These are phyloP conservation scores for Gilbertella persicaria DNA, from an alignment of 371 early-diverging fungal genomes.

Conservation along the genomic window DNA sequence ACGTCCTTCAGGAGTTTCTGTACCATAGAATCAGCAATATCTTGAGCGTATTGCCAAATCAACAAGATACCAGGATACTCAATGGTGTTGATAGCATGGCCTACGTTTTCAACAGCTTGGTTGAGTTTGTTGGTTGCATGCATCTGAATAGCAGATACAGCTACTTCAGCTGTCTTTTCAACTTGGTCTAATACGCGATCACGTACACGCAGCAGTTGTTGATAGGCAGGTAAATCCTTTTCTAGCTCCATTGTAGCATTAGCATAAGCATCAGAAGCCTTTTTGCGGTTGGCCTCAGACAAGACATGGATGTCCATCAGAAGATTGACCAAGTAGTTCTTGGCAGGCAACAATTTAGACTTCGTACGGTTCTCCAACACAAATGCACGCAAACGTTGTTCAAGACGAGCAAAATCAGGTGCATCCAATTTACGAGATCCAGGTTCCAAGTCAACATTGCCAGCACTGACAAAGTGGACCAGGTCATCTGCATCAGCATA, in stretches of 20 bases:
- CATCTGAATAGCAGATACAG: constrained; percentile 55
- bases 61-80: constrained; percentile 82
- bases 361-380: constrained; percentile 93
- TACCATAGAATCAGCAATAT: constrained; percentile 70
- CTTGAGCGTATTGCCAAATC: constrained; percentile 85
- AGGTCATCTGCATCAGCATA: constrained; percentile 89
- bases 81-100: constrained; percentile 63
- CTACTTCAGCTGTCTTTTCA: constrained; percentile 68
- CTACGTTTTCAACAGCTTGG: constrained; percentile 64
- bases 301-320: constrained; percentile 67
- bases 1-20: constrained; percentile 65
- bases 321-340: constrained; percentile 84
- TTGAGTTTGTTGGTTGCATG: constrained; percentile 55
- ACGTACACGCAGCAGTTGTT: constrained; percentile 54
- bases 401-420: constrained; percentile 77
- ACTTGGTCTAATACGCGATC: constrained; percentile 65
- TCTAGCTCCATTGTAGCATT: constrained; percentile 45
- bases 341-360: constrained; percentile 93
- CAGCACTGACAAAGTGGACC: constrained; percentile 95
- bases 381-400: constrained; percentile 86
- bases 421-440: constrained; percentile 51
- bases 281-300: constrained; percentile 54
- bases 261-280: constrained; percentile 41
- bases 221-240: constrained; percentile 57
- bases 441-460: constrained; percentile 48